phyloP scores from a whole-genome alignment of 371 early-diverging fungal genomes.

The Blakeslea trispora region DNA sequence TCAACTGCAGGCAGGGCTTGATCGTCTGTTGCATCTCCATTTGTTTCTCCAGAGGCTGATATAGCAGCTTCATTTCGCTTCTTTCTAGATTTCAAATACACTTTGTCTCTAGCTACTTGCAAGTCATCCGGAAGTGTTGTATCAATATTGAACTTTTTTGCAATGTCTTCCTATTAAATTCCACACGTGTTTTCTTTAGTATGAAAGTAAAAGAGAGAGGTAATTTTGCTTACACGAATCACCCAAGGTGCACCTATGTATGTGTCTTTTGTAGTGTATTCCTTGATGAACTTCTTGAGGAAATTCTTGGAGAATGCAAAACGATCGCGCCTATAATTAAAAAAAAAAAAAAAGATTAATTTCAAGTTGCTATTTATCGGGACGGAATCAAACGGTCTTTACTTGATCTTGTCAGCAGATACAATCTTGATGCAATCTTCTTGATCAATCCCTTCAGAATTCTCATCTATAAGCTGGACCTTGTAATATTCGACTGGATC shows the following conservation, averaged over 20 bases:
- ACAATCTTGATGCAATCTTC: slow-evolving; percentile 40
- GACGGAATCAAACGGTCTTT: too few relatives aligned
- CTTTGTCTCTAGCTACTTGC: slow-evolving; percentile 45
- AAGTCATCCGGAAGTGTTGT: slow-evolving; percentile 51
- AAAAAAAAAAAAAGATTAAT: too few relatives aligned
- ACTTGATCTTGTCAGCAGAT: slow-evolving; percentile 35
- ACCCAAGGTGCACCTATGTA: slow-evolving; percentile 79
- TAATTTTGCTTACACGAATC: slow-evolving; percentile 51
- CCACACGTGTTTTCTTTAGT: too few relatives aligned
- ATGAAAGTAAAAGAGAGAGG: not conserved
- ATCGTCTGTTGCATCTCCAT: slow-evolving; percentile 8
- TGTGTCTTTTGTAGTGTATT: slow-evolving; percentile 63
- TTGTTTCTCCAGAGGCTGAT: not conserved
- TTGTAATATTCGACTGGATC: slow-evolving; percentile 20
- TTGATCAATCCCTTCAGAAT: slow-evolving; percentile 32
- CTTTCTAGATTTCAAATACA: slow-evolving; percentile 50
- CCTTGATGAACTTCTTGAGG: slow-evolving; percentile 70
- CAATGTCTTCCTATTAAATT: slow-evolving; percentile 37
- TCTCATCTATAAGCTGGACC: slow-evolving; percentile 42
- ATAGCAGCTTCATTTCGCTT: slow-evolving; percentile 25
- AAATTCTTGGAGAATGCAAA: slow-evolving; percentile 68
- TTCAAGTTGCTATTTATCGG: too few relatives aligned
- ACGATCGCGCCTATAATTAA: slow-evolving; percentile 77
- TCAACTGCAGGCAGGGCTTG: slow-evolving; percentile 13
- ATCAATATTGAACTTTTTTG: slow-evolving; percentile 52